Base-by-base conservation (phyloP, 2,329 filamentous ascomycete species). In the Catunica adiposa region DNA sequence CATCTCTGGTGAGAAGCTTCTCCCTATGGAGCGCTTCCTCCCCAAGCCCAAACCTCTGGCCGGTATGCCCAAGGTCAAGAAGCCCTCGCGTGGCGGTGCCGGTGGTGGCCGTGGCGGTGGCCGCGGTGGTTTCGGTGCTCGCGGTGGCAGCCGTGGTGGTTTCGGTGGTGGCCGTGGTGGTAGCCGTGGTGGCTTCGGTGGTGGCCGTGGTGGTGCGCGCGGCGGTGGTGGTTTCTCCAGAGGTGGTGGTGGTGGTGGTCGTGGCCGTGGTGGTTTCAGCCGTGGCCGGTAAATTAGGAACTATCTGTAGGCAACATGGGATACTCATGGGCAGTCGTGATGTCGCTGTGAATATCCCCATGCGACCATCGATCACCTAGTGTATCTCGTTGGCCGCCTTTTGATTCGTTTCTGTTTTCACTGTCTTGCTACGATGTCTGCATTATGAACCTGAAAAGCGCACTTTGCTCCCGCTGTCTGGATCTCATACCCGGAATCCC, bases 11-110 rank as follows among this genome's bases (percentile, higher is more conserved):
- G 92, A 97, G 73, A 98, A 96, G 77, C 80, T 96, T 54, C 76
- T 98, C 60, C 90, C 92, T 47, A 74, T 97, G 64, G 92, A 98
- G 71, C 89, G 85, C 77, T 98, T 98, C 78, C 75, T 97, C 58
- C 92, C 92, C 61, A 95, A 89, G 76, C 90, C 90, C 56, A 96
- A 96, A 76, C 74, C 75, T 53, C 71, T 73, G 34, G 74, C 76
- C 62, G 84, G 84, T 65, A 31, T 59, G 26, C 70, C 73, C 61
- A 77, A 76, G 71, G 69, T 73, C 61, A 76, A 75, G 66, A 83
- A 81, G 62, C 84, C 83, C 60, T 56, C 58, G 38, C 58, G 59
- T 14, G 76, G 73, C 52, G 69, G 71, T 48, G 72, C 75, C 55
- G 75, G 69, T 22, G 69, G 71, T 44, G 66, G 67, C n/a, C 66